phyloP scores from a whole-genome alignment of 805 yeast genomes.

The Aciculoconidium aculeatum region DNA sequence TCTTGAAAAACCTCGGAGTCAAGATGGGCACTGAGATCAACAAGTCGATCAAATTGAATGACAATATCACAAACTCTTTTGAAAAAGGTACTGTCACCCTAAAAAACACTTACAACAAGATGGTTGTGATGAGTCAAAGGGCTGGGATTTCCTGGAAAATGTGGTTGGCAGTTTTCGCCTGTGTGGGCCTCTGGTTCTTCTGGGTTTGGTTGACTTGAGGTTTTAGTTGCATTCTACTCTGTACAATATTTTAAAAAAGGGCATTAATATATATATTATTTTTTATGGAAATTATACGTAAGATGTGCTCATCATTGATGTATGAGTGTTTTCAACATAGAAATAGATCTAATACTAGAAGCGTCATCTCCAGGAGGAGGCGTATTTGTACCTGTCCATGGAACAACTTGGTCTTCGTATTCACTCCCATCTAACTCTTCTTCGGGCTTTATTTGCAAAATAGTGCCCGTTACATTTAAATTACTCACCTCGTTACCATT shows the following conservation, averaged over 20 bases:
- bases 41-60: slow-evolving; percentile 34
- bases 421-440: slow-evolving; percentile 2
- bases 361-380: too few relatives aligned
- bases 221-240: not conserved
- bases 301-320: slow-evolving; percentile 1
- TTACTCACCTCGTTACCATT: slow-evolving; percentile 6
- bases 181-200: slow-evolving; percentile 34
- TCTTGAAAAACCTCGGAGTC: slow-evolving; percentile 36
- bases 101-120: slow-evolving; percentile 36
- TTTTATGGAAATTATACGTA: not conserved
- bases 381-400: slow-evolving; percentile 1
- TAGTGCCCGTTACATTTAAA: slow-evolving; percentile 9
- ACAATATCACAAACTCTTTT: slow-evolving; percentile 34
- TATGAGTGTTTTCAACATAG: slow-evolving; percentile 2
- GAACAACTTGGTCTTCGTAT: slow-evolving; percentile 1
- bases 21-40: slow-evolving; percentile 41
- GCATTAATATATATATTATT: not conserved
- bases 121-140: slow-evolving; percentile 41
- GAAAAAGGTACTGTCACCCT: slow-evolving; percentile 36
- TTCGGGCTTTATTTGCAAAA: slow-evolving; percentile 3
- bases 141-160: slow-evolving; percentile 42
- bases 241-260: not conserved
- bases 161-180: slow-evolving; percentile 37
- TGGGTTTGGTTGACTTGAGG: slow-evolving; percentile 33
- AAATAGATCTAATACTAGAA: slow-evolving; percentile 4